Conservation (phyloP, 306 rosid species). For the Luffa aegyptiaca region DNA sequence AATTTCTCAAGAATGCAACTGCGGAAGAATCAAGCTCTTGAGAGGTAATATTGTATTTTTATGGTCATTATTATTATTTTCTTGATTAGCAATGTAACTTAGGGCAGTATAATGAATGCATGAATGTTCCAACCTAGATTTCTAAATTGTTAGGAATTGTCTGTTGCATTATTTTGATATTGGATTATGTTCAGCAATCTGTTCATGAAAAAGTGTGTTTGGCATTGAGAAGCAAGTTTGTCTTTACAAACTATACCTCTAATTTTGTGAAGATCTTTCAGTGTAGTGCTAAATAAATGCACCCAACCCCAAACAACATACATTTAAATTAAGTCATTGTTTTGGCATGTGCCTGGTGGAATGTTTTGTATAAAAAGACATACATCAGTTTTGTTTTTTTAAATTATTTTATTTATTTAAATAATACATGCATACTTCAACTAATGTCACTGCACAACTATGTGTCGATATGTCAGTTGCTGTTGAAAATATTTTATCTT, state of each 20-base stretch:
- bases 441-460: no score
- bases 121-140: not conserved
- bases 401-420: no score
- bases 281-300: no score
- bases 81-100: not conserved
- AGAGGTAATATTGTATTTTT: constrained; percentile 45
- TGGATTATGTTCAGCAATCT: not conserved
- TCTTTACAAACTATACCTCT: not conserved
- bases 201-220: not conserved
- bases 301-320: no score
- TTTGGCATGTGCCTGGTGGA: no score
- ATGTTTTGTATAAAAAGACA: no score
- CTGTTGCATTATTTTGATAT: not conserved
- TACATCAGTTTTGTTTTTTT: no score
- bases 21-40: constrained; percentile 86
- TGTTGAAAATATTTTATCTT: no score
- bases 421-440: no score
- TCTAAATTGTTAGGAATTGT: not conserved
- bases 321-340: no score
- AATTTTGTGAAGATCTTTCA: not conserved
- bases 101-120: not conserved
- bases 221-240: not conserved
- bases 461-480: no score
- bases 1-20: constrained; percentile 95
- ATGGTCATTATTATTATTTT: not conserved